Evolutionary conservation across 1,284 basidiomycete species (phyloP), one percentile per base, ranked within the genome.

Genomic region (Ganoderma lingzhi): DNA sequence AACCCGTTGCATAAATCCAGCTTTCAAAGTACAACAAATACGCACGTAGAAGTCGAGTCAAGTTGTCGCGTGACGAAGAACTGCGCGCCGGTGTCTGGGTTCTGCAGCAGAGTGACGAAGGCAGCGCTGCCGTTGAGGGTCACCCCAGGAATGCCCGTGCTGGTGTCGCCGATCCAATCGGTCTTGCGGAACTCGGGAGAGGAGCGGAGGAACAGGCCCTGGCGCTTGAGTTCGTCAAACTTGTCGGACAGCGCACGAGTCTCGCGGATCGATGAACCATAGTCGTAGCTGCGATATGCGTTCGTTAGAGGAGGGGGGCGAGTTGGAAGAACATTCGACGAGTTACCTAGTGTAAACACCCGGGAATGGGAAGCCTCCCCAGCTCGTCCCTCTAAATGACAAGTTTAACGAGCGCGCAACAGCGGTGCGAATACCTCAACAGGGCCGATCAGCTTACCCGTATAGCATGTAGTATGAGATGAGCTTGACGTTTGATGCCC

Each of bases 381-480:
- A 94, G 6, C 89, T 92, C 0, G 93, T 94, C 45, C 93, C 93
- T 19, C 92, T 93, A 19, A 6, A 23, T 23, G 23, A 23, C 23
- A 67, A 32, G 64, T 5, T 19, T 15, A 1, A 37, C 41, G 23
- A 51, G 60, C 61, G 51, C 32, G 62, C 37, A 53, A 14, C 8
- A 48, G 63, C 30, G 28, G 71, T 61, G 42, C 15, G 63, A 62
- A 35, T 41, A 9, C 9, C 39, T 41, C 9, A 8, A 41, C 8
- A 9, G 12, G 39, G 45, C 10, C 30, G 6, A 19, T 48, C 19
- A 32, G 55, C 55, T 39, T 32, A 91, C 91, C 91, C 92, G 72
- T 89, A 93, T 67, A 92, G 75, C 93, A 94, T 94, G 79, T 94
- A 94, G 74, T 91, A 93, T 72, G 87, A 93, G 63, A 93, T 88